phyloP scores from a whole-genome alignment of 441 rosid species.

The Gossypium aridum region DNA sequence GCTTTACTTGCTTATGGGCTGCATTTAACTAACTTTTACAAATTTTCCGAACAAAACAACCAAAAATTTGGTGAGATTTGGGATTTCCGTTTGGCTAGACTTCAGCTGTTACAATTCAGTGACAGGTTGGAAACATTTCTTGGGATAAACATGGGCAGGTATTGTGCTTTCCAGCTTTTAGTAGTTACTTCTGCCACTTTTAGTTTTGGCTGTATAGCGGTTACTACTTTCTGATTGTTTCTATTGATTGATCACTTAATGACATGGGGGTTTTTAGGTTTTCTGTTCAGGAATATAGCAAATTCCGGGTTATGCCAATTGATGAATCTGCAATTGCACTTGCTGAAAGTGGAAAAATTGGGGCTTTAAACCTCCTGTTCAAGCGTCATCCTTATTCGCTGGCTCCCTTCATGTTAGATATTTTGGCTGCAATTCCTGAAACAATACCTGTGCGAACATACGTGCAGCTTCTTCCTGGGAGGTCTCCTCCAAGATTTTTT shows the following conservation, averaged over 20 bases:
- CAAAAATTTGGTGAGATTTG: slow-evolving; percentile 47
- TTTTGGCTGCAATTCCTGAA: slow-evolving; percentile 88
- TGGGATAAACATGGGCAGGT: slow-evolving; percentile 99
- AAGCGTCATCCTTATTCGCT: slow-evolving; percentile 95
- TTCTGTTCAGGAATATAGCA: slow-evolving; percentile 79
- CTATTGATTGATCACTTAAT: slow-evolving; percentile 34
- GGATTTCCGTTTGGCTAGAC: slow-evolving; percentile 78
- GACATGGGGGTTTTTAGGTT: slow-evolving; percentile 62
- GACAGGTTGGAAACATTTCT: slow-evolving; percentile 90
- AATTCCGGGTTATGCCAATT: slow-evolving; percentile 68
- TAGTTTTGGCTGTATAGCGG: background rate
- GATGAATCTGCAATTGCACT: slow-evolving; percentile 67
- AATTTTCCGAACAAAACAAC: slow-evolving; percentile 48
- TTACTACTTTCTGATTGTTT: slow-evolving; percentile 20
- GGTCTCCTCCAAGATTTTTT: slow-evolving; percentile 60
- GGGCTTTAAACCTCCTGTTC: slow-evolving; percentile 86
- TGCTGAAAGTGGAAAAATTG: slow-evolving; percentile 95
- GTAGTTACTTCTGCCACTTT: background rate
- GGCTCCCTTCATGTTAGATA: slow-evolving; percentile 56
- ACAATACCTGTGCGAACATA: slow-evolving; percentile 84
- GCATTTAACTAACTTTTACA: slow-evolving; percentile 47
- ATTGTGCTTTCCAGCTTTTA: slow-evolving; percentile 21
- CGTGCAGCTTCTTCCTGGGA: slow-evolving; percentile 92
- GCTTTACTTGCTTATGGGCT: slow-evolving; percentile 73
- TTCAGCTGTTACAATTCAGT: slow-evolving; percentile 71